Evolutionary conservation across 768 basidiomycete species (phyloP), one percentile per base, ranked within the genome.

Genomic region (Mycena kentingensis): DNA sequence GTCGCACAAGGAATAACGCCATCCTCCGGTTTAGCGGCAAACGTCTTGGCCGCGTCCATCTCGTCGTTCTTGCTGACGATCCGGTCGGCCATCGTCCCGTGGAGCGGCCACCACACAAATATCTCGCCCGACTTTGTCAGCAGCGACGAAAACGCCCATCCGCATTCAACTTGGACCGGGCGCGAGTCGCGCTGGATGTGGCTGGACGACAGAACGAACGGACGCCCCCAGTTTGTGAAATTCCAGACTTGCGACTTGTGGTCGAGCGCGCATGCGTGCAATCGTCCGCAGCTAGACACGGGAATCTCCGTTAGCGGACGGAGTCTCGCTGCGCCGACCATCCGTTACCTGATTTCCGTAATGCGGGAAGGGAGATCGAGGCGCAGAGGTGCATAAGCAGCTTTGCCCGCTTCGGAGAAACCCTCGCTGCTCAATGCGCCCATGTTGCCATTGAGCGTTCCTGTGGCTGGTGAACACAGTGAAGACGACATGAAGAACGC

Each of bases 101-200:
- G 64, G 51, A 76, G 74, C 3, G 87, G 89, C 84, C 85, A 92
- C 82, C 85, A 90, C 4, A 87, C 82, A 55, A 84, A 81, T 37
- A 88, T 84, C 41, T 84, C 80, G 2, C 90, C 89, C n/a, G 77
- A 74, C 54, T 77, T 73, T 8, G 85, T 88, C 60, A 96, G 82
- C 26, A 86, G 73, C 11, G 84, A 79, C n/a, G 87, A 86, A 67
- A 88, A 90, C 13, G 63, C 54, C 93, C 93, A 94, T 36, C 93
- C 92, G 60, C 88, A 87, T 65, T 86, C 87, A 31, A 91, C 77
- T 65, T 88, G 88, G 21, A 73, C 62, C 19, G 78, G 76, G 31
- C 62, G 65, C 37, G 68, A 74, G 29, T 70, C 68, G 2, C 71
- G 69, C n/a, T 67, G 64, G 2, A 67, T 56, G 35, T 84, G 79